These are phyloP conservation scores for Cyphellophora attinorum DNA, from an alignment of 2,329 filamentous ascomycete species.

Conservation along the genomic window DNA sequence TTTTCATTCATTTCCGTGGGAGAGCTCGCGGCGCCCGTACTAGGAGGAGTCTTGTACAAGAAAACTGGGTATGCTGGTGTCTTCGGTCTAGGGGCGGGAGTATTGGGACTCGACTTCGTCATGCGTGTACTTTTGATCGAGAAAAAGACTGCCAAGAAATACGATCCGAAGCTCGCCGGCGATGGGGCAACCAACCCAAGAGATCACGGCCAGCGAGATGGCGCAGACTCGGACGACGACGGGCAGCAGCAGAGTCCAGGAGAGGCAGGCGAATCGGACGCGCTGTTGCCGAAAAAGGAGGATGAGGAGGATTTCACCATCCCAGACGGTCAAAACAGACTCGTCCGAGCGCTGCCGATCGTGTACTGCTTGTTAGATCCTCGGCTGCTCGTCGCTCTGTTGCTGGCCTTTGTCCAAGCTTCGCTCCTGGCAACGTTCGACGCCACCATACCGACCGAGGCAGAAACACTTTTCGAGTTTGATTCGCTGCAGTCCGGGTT, in stretches of 20 bases:
- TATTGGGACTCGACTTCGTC: slow-evolving; percentile 49
- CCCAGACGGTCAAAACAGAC: slow-evolving; percentile 26
- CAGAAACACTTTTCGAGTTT: slow-evolving; percentile 14
- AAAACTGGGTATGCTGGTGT: slow-evolving; percentile 50
- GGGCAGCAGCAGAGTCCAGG: slow-evolving; percentile 15
- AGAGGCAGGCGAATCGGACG: slow-evolving; percentile 27
- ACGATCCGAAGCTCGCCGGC: slow-evolving; percentile 18
- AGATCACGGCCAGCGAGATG: slow-evolving; percentile 16
- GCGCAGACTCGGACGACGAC: slow-evolving; percentile 12
- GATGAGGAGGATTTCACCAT: slow-evolving; percentile 35
- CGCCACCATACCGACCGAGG: slow-evolving; percentile 18
- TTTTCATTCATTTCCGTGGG: slow-evolving; percentile 52
- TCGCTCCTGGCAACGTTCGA: slow-evolving; percentile 16
- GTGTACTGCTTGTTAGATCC: slow-evolving; percentile 14
- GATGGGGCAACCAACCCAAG: slow-evolving; percentile 2
- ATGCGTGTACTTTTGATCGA: slow-evolving; percentile 55
- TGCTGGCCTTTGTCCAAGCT: slow-evolving; percentile 17
- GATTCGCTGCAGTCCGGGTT: slow-evolving; percentile 25
- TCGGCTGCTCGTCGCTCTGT: slow-evolving; percentile 14
- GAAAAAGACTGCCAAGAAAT: slow-evolving; percentile 46
- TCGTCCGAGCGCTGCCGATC: slow-evolving; percentile 31
- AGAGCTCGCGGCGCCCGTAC: slow-evolving; percentile 45
- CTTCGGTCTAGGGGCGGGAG: slow-evolving; percentile 45
- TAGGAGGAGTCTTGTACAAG: slow-evolving; percentile 52
- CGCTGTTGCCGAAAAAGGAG: slow-evolving; percentile 26